Evolutionary conservation across 352 stramenopile genomes (phyloP).

Genomic region (Phytophthora hibernalis): DNA sequence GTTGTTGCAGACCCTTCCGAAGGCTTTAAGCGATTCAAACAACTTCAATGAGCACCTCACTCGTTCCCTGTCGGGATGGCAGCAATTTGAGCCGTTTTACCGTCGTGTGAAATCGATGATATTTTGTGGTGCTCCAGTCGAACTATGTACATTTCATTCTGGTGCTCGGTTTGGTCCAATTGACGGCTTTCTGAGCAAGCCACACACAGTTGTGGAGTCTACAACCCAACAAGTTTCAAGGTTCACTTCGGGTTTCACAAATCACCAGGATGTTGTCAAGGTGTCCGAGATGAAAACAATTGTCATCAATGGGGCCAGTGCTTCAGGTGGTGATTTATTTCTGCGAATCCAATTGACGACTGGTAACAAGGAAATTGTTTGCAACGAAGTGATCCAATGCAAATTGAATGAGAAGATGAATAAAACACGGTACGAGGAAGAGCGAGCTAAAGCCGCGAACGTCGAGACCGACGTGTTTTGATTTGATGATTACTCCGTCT

Average conservation of each 20-base stretch:
- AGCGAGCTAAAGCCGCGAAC: not conserved
- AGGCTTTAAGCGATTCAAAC: not conserved
- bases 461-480: not conserved
- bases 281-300: not conserved
- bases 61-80: conserved; percentile 12
- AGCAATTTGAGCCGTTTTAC: conserved; percentile 24
- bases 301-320: conserved; percentile 1
- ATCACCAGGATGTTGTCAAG: not conserved
- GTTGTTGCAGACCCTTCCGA: conserved; percentile 13
- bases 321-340: not conserved
- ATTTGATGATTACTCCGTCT: not conserved
- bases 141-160: conserved; percentile 19
- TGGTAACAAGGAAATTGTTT: not conserved
- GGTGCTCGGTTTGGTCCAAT: conserved; percentile 5
- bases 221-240: not conserved
- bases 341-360: not conserved
- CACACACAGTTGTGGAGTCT: conserved; percentile 1
- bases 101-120: conserved; percentile 31
- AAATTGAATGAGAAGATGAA: conserved; percentile 1
- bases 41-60: conserved; percentile 15
- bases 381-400: conserved; percentile 13
- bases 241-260: not conserved
- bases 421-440: not conserved
- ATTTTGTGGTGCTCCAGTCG: conserved; percentile 15
- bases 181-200: not conserved